Conservation (phyloP, 2,329 filamentous ascomycete species). For the Pseudocercospora eumusae region DNA sequence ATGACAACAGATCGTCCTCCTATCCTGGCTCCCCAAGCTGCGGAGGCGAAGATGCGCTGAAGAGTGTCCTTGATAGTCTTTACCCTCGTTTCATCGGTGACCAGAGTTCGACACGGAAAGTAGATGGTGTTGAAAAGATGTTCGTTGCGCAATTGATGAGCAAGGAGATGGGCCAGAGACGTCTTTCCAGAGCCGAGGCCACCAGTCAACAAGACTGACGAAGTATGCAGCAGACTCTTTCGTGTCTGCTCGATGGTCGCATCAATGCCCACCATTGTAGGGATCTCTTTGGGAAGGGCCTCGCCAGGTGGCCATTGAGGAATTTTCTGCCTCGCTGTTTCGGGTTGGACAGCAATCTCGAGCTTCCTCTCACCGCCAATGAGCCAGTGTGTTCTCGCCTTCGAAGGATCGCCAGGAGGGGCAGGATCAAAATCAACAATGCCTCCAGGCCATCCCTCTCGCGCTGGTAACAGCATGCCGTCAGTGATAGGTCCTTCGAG, state of each 20-base stretch:
- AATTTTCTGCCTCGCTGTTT: constrained; percentile 65
- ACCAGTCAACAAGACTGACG: constrained; percentile 86
- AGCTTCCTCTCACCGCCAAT: constrained; percentile 74
- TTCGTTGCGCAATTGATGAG: constrained; percentile 69
- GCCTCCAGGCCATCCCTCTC: constrained; percentile 77
- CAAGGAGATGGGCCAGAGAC: constrained; percentile 73
- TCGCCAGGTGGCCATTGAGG: constrained; percentile 56
- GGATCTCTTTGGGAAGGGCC: constrained; percentile 55
- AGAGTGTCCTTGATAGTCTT: constrained; percentile 89
- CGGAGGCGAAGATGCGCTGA: constrained; percentile 79
- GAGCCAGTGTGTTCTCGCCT: constrained; percentile 64
- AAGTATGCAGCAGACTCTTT: constrained; percentile 77
- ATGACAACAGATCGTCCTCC: constrained; percentile 83
- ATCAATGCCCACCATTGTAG: constrained; percentile 81
- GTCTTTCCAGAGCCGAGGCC: constrained; percentile 90
- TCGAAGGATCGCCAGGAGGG: constrained; percentile 48
- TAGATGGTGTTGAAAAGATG: constrained; percentile 80
- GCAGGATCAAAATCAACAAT: constrained; percentile 75
- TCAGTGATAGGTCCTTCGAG: constrained; percentile 86
- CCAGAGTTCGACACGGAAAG: constrained; percentile 80
- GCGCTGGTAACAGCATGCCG: constrained; percentile 71
- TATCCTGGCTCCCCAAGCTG: constrained; percentile 85
- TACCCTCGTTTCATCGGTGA: constrained; percentile 87
- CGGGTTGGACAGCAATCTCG: constrained; percentile 72
- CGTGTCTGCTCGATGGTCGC: constrained; percentile 69